Percentiles rank a stretch among this genome's conserved stretches.
Conservation (phyloP, 1,284 basidiomycete genomes). For the Spongispora temasekensis region DNA sequence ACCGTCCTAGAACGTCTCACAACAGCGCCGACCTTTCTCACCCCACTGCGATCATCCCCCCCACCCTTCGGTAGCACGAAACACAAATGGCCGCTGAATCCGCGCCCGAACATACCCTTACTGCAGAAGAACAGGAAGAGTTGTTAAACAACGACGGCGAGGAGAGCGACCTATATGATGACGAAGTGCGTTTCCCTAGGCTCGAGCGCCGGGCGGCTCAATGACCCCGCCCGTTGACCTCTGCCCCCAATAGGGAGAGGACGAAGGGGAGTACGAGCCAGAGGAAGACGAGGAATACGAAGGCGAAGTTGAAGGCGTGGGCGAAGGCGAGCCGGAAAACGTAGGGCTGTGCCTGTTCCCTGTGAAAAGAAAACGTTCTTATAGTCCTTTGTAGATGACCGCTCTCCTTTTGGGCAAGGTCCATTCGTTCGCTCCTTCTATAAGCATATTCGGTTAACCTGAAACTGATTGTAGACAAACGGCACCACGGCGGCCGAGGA, state of each 20-base stretch:
- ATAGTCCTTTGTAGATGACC: constrained; percentile 26
- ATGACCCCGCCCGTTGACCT: not conserved
- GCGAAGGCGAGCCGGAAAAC: not conserved
- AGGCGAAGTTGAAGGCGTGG: constrained; percentile 1
- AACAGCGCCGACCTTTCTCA: constrained; percentile 6
- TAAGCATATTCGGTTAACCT: not conserved
- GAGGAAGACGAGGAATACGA: constrained; percentile 27
- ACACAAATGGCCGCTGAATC: constrained; percentile 25
- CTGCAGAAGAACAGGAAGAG: constrained; percentile 5
- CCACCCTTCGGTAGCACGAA: constrained; percentile 2
- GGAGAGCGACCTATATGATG: constrained; percentile 33
- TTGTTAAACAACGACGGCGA: constrained; percentile 24
- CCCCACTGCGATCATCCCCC: constrained; percentile 2
- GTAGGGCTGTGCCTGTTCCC: constrained; percentile 10
- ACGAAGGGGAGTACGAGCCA: constrained; percentile 10
- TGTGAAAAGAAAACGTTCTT: constrained; percentile 1
- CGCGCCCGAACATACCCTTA: constrained; percentile 9
- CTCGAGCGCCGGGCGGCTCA: not conserved
- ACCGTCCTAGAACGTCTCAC: constrained; percentile 9
- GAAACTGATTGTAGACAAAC: constrained; percentile 15
- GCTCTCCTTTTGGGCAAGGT: constrained; percentile 25
- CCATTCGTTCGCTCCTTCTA: not conserved
- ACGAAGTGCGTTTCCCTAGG: constrained; percentile 21
- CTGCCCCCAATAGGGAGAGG: constrained; percentile 23
- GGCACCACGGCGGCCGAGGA: constrained; percentile 7